phyloP scores from a whole-genome alignment of 1,284 basidiomycete genomes.

The Puccinia triticina region DNA sequence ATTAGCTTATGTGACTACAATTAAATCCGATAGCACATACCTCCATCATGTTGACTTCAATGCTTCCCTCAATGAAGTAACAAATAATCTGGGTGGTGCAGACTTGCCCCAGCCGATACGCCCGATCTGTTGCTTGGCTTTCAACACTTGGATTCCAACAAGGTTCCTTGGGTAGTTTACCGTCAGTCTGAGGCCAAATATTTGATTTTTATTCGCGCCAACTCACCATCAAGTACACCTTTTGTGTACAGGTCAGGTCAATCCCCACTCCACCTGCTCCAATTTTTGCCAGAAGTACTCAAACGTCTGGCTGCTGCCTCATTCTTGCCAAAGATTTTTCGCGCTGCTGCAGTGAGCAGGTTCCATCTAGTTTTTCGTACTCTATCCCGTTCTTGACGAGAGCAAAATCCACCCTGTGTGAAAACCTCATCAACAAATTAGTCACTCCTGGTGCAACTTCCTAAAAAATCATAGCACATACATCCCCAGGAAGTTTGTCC shows the following conservation, averaged over 20 bases:
- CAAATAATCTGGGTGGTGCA: background rate
- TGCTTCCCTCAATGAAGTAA: constrained; percentile 3
- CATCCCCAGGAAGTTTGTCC: background rate
- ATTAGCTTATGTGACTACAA: background rate
- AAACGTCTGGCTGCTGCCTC: background rate
- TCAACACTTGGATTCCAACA: constrained; percentile 17
- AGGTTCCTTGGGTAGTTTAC: background rate
- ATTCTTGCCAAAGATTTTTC: background rate
- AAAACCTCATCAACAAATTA: background rate
- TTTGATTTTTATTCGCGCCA: background rate
- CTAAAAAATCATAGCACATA: background rate
- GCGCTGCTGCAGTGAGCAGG: background rate
- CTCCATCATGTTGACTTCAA: constrained; percentile 22
- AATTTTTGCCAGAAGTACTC: background rate
- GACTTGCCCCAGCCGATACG: background rate
- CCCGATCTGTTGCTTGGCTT: constrained; percentile 13
- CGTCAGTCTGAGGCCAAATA: background rate
- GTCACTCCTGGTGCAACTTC: background rate
- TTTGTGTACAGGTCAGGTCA: constrained; percentile 7
- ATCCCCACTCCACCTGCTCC: constrained; percentile 17
- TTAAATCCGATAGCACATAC: background rate
- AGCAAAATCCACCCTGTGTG: background rate
- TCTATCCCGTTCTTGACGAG: background rate
- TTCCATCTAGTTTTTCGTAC: background rate
- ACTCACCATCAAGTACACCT: constrained; percentile 25